phyloP scores from a whole-genome alignment of 495 filamentous ascomycete species.

The Chaetomium cochliodes region DNA sequence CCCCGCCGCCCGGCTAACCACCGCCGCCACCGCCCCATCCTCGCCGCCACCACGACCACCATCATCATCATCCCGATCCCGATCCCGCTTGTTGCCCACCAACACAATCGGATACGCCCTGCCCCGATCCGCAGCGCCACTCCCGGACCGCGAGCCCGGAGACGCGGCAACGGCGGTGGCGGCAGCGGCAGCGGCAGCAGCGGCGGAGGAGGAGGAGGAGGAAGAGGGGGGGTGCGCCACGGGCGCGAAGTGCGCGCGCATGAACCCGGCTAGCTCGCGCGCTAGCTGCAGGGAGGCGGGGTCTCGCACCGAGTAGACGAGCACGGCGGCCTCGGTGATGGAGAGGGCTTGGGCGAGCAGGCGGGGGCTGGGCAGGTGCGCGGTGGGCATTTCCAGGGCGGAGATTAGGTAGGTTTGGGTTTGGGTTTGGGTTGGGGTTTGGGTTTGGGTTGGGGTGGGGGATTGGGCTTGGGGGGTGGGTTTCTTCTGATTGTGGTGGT shows the following conservation, averaged over 20 bases:
- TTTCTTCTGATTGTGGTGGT: background rate
- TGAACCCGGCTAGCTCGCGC: constrained; percentile 33
- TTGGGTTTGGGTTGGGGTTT: background rate
- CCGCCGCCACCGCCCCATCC: constrained; percentile 15
- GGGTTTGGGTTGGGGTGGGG: background rate
- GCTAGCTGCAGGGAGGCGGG: constrained; percentile 35
- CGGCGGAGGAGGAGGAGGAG: no score
- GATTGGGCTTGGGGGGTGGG: background rate
- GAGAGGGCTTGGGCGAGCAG: constrained; percentile 39
- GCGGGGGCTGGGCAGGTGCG: constrained; percentile 35
- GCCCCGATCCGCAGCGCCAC: background rate
- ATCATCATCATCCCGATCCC: constrained; percentile 17
- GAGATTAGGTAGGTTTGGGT: constrained; percentile 36
- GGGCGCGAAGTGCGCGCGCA: constrained; percentile 29
- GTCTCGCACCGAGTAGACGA: constrained; percentile 43
- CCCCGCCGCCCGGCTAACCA: constrained; percentile 34
- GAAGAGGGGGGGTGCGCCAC: background rate
- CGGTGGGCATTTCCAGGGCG: constrained; percentile 42
- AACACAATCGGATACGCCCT: constrained; percentile 36
- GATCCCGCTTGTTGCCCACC: constrained; percentile 40
- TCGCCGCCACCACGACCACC: constrained; percentile 13
- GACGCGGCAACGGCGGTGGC: no score
- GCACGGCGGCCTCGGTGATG: constrained; percentile 43
- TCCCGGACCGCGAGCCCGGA: no score
- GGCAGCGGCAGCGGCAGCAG: no score